Conservation (phyloP, 116 monocot genomes). For the Posidonia oceanica region DNA sequence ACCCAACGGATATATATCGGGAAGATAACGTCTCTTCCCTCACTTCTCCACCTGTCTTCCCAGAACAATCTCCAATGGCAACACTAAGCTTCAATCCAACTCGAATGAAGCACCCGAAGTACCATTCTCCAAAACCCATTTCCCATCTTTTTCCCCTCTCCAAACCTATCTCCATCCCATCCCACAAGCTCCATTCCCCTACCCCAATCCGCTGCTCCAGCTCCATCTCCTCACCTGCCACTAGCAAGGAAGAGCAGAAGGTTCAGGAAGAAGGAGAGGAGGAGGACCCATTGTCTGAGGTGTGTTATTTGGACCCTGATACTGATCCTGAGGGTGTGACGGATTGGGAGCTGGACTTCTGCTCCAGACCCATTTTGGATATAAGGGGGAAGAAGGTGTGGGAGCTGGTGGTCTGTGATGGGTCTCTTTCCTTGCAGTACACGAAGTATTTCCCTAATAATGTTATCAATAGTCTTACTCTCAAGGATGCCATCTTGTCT, state of each 20-base stretch:
- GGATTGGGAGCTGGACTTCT: constrained; percentile 97
- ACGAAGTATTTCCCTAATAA: constrained; percentile 91
- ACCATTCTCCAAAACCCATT: constrained; percentile 3
- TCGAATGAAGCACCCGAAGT: constrained; percentile 8
- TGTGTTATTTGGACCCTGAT: constrained; percentile 62
- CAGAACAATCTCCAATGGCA: constrained; percentile 12
- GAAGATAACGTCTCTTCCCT: constrained; percentile 20
- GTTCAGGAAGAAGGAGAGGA: constrained; percentile 19
- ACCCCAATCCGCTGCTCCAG: not conserved
- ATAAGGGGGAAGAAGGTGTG: constrained; percentile 85
- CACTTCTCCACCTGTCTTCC: constrained; percentile 3
- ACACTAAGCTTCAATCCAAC: constrained; percentile 13
- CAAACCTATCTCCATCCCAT: constrained; percentile 9
- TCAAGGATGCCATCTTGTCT: constrained; percentile 67
- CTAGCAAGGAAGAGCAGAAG: constrained; percentile 4
- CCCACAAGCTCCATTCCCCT: not conserved
- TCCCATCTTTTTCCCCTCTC: constrained; percentile 5
- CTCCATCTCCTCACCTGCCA: constrained; percentile 13
- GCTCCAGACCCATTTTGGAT: constrained; percentile 90
- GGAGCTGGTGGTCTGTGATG: constrained; percentile 89
- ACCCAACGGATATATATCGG: not conserved
- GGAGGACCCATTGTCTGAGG: constrained; percentile 51
- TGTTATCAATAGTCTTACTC: constrained; percentile 89
- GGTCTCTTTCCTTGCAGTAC: constrained; percentile 76
- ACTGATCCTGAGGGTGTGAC: constrained; percentile 28